Conservation (phyloP, 2,329 filamentous ascomycete genomes). For the Xylariomycetidae sp. region DNA sequence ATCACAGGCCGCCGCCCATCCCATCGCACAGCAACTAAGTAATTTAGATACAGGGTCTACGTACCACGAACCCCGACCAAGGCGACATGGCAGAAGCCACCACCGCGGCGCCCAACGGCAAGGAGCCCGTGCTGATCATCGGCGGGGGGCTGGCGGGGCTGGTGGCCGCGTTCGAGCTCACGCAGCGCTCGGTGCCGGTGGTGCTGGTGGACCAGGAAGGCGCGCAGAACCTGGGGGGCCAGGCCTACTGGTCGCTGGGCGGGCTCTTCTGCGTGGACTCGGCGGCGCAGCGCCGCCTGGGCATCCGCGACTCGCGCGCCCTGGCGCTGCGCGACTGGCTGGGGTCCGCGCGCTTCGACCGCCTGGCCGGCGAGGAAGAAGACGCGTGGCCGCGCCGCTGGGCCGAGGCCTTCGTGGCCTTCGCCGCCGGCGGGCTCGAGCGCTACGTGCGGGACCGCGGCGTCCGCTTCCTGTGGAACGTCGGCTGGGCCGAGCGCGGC, state of each 20-base stretch:
- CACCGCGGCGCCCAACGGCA: neutral
- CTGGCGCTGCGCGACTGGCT: conserved; percentile 56
- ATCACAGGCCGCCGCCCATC: no score
- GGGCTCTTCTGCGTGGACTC: conserved; percentile 56
- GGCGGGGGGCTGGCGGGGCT: conserved; percentile 54
- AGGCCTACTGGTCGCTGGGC: conserved; percentile 60
- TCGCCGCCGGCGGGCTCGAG: conserved; percentile 57
- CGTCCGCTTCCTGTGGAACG: conserved; percentile 45
- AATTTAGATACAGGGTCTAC: no score
- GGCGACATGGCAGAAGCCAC: conserved; percentile 1
- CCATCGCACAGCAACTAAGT: no score
- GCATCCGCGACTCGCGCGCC: conserved; percentile 51
- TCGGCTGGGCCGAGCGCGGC: conserved; percentile 58
- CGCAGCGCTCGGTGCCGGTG: conserved; percentile 41
- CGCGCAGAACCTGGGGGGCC: conserved; percentile 49
- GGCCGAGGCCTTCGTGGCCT: conserved; percentile 60
- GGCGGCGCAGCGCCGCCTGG: conserved; percentile 48
- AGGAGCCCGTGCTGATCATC: conserved; percentile 46
- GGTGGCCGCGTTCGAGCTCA: conserved; percentile 52
- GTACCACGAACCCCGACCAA: conserved; percentile 4
- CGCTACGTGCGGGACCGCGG: conserved; percentile 48
- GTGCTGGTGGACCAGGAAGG: conserved; percentile 55
- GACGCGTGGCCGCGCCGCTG: conserved; percentile 54
- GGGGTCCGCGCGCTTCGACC: conserved; percentile 51
- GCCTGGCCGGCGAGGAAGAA: conserved; percentile 51